These are phyloP conservation scores for Moesziomyces globuligerus DNA, from an alignment of 1,284 basidiomycete species.

Conservation along the genomic window DNA sequence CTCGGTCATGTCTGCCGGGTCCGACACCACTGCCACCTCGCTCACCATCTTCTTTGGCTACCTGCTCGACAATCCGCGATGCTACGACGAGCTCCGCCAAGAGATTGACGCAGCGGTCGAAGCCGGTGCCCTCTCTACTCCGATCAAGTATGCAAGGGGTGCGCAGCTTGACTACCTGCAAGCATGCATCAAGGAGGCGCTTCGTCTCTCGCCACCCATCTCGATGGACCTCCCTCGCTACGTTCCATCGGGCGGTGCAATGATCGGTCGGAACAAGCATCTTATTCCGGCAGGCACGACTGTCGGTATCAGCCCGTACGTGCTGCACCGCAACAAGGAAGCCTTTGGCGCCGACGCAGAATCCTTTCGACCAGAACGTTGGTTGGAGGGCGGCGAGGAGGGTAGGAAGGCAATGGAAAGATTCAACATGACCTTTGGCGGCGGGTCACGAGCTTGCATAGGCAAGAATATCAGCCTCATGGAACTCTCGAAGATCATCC, in stretches of 20 bases:
- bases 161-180: slow-evolving; percentile 55
- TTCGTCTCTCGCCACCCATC: slow-evolving; percentile 65
- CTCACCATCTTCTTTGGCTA: slow-evolving; percentile 60
- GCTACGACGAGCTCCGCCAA: slow-evolving; percentile 48
- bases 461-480: slow-evolving; percentile 62
- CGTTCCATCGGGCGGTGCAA: slow-evolving; percentile 50
- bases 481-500: slow-evolving; percentile 60
- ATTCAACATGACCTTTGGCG: slow-evolving; percentile 52
- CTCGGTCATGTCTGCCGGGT: slow-evolving; percentile 55
- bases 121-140: slow-evolving; percentile 40
- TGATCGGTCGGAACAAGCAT: slow-evolving; percentile 50
- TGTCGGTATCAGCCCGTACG: slow-evolving; percentile 60
- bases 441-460: slow-evolving; percentile 56
- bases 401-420: slow-evolving; percentile 40
- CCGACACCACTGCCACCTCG: slow-evolving; percentile 60
- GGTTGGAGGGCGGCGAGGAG: slow-evolving; percentile 54
- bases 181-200: slow-evolving; percentile 65
- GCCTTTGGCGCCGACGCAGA: slow-evolving; percentile 57
- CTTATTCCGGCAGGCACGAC: slow-evolving; percentile 54
- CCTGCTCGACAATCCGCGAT: slow-evolving; percentile 50
- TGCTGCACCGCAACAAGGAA: slow-evolving; percentile 52
- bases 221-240: slow-evolving; percentile 61
- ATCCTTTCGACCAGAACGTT: slow-evolving; percentile 57
- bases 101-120: slow-evolving; percentile 57
- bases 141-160: slow-evolving; percentile 55